phyloP scores from a whole-genome alignment of 176 grass and related monocot species.

The Carex littledalei region DNA sequence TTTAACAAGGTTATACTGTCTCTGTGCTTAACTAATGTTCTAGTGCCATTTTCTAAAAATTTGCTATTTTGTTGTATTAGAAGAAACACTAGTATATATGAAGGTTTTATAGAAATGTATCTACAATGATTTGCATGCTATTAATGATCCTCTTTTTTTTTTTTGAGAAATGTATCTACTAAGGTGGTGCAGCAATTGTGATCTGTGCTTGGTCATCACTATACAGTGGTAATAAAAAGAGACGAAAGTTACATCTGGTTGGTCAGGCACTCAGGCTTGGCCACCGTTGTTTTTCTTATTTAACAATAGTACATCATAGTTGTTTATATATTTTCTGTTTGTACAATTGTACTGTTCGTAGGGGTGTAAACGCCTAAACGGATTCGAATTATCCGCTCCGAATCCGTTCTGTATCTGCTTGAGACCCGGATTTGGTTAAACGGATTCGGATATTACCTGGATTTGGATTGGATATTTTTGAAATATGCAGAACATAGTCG shows the following conservation, averaged over 20 bases:
- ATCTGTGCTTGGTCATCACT: background rate
- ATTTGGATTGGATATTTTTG: too few relatives aligned
- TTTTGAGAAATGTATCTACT: background rate
- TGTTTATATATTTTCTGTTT: background rate
- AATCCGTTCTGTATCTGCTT: too few relatives aligned
- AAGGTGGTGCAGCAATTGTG: background rate
- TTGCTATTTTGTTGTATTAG: background rate
- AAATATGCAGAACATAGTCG: too few relatives aligned
- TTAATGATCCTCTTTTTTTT: background rate
- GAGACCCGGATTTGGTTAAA: too few relatives aligned
- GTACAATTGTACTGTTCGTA: background rate
- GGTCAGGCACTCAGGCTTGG: background rate
- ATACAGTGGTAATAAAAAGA: background rate
- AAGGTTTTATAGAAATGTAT: conserved; percentile 10
- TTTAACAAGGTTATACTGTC: background rate
- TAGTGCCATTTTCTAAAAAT: background rate
- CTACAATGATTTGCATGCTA: background rate
- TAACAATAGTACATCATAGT: background rate
- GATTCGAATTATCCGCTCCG: too few relatives aligned
- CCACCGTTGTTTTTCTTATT: background rate
- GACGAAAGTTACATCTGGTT: background rate
- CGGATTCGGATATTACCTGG: too few relatives aligned
- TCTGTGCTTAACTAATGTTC: background rate
- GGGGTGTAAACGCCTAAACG: too few relatives aligned
- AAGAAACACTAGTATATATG: background rate